Evolutionary conservation across 306 rosid genomes (phyloP).

Genomic region (Gastrolobium villosum): DNA sequence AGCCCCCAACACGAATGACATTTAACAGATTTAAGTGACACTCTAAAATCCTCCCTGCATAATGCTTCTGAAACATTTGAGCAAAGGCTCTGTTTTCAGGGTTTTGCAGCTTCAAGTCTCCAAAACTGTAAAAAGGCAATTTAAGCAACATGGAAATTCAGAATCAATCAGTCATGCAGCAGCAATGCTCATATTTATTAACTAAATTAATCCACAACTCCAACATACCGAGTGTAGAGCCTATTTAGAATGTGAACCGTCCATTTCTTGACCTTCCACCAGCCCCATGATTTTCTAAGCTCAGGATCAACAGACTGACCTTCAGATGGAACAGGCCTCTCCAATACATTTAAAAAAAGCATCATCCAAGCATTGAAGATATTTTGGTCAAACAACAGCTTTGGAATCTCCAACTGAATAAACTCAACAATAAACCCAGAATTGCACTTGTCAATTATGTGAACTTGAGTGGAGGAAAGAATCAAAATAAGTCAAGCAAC

Average conservation of each 20-base stretch:
- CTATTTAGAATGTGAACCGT: slow-evolving; percentile 93
- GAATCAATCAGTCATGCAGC: slow-evolving; percentile 14
- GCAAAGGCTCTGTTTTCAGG: slow-evolving; percentile 95
- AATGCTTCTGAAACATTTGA: slow-evolving; percentile 93
- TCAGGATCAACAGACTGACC: slow-evolving; percentile 95
- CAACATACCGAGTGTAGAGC: slow-evolving; percentile 85
- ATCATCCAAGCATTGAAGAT: slow-evolving; percentile 96
- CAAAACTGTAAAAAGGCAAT: slow-evolving; percentile 68
- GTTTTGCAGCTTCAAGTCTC: slow-evolving; percentile 93
- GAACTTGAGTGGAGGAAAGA: slow-evolving; percentile 1
- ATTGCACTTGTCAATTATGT: slow-evolving; percentile 2
- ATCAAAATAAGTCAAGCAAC: slow-evolving; percentile 26
- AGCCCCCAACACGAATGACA: slow-evolving; percentile 87
- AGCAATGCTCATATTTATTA: background rate
- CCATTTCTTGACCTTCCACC: slow-evolving; percentile 99
- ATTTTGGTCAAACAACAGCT: slow-evolving; percentile 81
- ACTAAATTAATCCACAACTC: background rate
- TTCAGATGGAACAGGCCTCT: slow-evolving; percentile 92
- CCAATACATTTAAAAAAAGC: slow-evolving; percentile 84
- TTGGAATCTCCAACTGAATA: slow-evolving; percentile 96
- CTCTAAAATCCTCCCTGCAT: slow-evolving; percentile 92
- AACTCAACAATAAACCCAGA: slow-evolving; percentile 38
- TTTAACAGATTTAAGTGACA: slow-evolving; percentile 87
- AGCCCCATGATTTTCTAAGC: slow-evolving; percentile 91
- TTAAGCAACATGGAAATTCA: slow-evolving; percentile 13